Conservation (phyloP, 495 filamentous ascomycete genomes). For the Penicillium crystallinum region DNA sequence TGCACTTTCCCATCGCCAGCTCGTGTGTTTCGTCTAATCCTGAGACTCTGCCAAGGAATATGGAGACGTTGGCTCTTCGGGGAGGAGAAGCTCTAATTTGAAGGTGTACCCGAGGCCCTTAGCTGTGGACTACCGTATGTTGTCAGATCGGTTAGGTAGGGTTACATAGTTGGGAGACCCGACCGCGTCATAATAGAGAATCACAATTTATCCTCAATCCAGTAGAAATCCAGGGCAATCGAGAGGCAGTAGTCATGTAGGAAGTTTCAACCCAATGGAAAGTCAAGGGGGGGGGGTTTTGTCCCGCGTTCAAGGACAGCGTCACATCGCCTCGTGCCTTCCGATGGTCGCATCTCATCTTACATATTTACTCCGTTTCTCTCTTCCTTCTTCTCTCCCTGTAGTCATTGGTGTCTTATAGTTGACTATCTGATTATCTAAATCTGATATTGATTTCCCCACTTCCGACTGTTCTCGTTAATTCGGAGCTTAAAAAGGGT, state of each 20-base stretch:
- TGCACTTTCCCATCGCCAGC: slow-evolving; percentile 10
- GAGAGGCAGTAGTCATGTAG: neutral
- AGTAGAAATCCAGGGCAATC: too few species aligned
- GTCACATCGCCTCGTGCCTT: slow-evolving; percentile 32
- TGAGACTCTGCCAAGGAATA: slow-evolving; percentile 11
- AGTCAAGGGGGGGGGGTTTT: slow-evolving; percentile 9
- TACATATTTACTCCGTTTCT: neutral
- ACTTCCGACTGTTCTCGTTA: slow-evolving; percentile 1
- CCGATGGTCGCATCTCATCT: slow-evolving; percentile 33
- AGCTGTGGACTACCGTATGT: neutral
- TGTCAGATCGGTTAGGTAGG: slow-evolving; percentile 17
- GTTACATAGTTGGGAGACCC: slow-evolving; percentile 24
- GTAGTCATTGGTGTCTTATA: neutral
- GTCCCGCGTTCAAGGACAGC: slow-evolving; percentile 22
- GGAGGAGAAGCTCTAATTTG: neutral
- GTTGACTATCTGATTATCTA: neutral
- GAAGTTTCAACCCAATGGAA: slow-evolving; percentile 2
- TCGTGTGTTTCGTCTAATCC: slow-evolving; percentile 9
- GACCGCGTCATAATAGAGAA: neutral
- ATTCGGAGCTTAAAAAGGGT: neutral
- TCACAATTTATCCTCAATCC: too few species aligned
- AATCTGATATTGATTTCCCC: neutral
- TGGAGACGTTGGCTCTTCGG: neutral
- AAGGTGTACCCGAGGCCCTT: neutral
- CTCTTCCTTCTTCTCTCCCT: neutral